Conservation (phyloP, 1,284 basidiomycete species). For the Trichosporon inkin region DNA sequence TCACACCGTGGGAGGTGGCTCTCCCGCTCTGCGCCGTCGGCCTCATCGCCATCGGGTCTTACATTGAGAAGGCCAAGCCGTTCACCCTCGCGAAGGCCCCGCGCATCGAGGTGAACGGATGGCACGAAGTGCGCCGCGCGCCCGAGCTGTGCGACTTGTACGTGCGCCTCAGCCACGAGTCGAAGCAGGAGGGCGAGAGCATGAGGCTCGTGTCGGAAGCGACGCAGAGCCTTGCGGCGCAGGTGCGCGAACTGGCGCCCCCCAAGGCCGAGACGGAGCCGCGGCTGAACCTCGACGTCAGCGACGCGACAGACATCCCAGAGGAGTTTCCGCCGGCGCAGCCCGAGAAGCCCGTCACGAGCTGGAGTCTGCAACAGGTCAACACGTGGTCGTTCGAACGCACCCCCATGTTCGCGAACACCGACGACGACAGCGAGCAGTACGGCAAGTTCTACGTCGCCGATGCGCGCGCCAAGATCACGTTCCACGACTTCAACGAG, state of each 20-base stretch:
- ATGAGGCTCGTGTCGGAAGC: neutral
- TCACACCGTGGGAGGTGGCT: too few relatives aligned
- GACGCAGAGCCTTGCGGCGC: neutral
- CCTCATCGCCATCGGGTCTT: too few relatives aligned
- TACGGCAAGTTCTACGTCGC: constrained; percentile 10
- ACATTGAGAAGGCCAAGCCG: too few relatives aligned
- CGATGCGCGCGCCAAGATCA: neutral
- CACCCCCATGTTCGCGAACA: neutral
- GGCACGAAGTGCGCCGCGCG: neutral
- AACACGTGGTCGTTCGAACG: constrained; percentile 4
- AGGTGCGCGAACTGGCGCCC: neutral
- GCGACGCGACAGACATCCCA: constrained; percentile 12
- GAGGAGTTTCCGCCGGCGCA: constrained; percentile 2
- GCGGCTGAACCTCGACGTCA: constrained; percentile 2
- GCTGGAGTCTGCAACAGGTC: constrained; percentile 19
- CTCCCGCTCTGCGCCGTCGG: too few relatives aligned
- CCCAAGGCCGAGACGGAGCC: neutral
- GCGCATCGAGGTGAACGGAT: neutral
- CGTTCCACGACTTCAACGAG: constrained; percentile 20
- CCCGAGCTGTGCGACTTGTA: constrained; percentile 1
- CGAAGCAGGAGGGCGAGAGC: neutral
- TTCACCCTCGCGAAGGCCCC: too few relatives aligned
- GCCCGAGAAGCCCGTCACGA: constrained; percentile 16
- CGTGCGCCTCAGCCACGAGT: neutral
- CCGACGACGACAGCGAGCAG: neutral